phyloP scores from a whole-genome alignment of 805 yeast genomes.

The Myxozyma geophila region DNA sequence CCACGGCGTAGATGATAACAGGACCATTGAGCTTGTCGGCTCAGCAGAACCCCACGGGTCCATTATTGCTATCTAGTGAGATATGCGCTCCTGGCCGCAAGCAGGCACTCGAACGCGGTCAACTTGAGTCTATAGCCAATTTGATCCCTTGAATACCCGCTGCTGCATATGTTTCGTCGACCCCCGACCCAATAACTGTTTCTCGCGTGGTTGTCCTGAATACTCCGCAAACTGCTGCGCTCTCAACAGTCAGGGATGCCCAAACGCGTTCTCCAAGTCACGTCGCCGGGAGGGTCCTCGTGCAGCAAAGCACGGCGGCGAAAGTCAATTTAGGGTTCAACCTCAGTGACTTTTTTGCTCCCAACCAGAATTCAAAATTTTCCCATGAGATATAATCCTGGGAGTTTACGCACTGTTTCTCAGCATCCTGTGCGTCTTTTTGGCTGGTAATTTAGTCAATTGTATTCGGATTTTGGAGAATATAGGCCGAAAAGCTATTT shows the following conservation, averaged over 20 bases:
- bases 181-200: no score
- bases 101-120: background rate
- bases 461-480: background rate
- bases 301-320: background rate
- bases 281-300: background rate
- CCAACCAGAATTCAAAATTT: slow-evolving; percentile 9
- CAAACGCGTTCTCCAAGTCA: background rate
- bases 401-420: no score
- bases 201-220: no score
- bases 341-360: background rate
- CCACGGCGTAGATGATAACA: slow-evolving; percentile 8
- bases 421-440: background rate
- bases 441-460: background rate
- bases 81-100: background rate
- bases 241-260: no score
- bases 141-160: no score
- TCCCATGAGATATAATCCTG: background rate
- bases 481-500: no score
- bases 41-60: slow-evolving; percentile 33
- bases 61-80: slow-evolving; percentile 3
- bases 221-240: no score
- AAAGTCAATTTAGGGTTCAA: background rate
- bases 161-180: no score
- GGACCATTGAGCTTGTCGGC: slow-evolving; percentile 5
- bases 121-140: no score